Evolutionary conservation across 202 grass and related monocot genomes (phyloP), one percentile per base, ranked within the genome.

Genomic region (Schoenoplectus triqueter): DNA sequence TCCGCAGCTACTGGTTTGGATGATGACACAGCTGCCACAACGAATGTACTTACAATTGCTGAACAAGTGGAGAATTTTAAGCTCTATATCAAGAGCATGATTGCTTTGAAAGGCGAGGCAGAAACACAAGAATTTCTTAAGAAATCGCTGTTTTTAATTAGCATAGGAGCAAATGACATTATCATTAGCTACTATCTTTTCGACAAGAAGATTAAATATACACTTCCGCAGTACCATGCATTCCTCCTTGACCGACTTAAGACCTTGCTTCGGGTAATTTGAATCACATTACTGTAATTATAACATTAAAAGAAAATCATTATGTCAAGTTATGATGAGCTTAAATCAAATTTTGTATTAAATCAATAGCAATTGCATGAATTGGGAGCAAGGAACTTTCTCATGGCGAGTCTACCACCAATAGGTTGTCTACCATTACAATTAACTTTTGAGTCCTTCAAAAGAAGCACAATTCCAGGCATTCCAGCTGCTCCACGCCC

Each of bases 1-100:
- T 95, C 92, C 5, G 92, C 81, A 0, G 92, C 87, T 0, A 90
- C 92, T n/a, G 92, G 92, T 54, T 54, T 95, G 66, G 90, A 95
- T 84, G 92, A 92, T 49, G 6, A 87, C 5, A 95, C 90, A 57
- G 82, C 88, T 56, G 10, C 1, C 15, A 4, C 0, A 62, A 50
- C 70, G 0, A 1, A 84, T 39, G 93, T 92, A 22, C 78, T 60
- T 3, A 86, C 88, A 11, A 82, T 95, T 81, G 64, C 1, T 15
- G 62, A 80, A 21, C 88, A 94, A 87, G 80, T 92, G 57, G 3
- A 1, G 46, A 78, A 90, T 81, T 95, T 95, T 62, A 6, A 65
- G 54, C 51, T 44, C 19, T 90, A 91, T 11, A 49, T 92, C 40
- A 3, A 7, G 57, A 76, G 31, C 48, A 80, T 95, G 73, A 76